Conservation (phyloP, 2,329 filamentous ascomycete genomes). For the Myriosclerotinia duriaeana region DNA sequence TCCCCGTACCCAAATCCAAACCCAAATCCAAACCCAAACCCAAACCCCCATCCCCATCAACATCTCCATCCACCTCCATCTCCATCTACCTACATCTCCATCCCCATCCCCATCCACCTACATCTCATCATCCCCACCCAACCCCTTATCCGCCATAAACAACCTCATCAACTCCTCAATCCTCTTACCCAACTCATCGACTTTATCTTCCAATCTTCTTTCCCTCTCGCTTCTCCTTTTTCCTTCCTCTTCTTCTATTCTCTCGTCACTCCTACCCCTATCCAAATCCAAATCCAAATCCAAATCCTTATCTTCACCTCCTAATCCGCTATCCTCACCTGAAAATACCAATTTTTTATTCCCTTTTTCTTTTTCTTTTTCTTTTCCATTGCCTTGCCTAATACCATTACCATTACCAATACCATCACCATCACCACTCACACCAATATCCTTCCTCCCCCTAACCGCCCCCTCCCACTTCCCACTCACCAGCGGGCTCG, state of each 20-base stretch:
- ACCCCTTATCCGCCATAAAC: conserved; percentile 51
- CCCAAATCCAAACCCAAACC: too few relatives aligned
- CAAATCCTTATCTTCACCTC: not conserved
- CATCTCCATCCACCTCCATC: too few relatives aligned
- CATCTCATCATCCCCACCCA: conserved; percentile 36
- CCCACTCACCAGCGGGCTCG: conserved; percentile 21
- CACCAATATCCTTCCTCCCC: not conserved
- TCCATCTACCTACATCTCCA: conserved; percentile 9
- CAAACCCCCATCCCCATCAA: too few relatives aligned
- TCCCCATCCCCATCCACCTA: conserved; percentile 29
- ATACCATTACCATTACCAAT: not conserved
- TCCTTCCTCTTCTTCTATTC: not conserved
- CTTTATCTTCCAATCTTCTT: conserved; percentile 48
- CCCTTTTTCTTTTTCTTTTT: conserved; percentile 22
- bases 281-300: too few relatives aligned
- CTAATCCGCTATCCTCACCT: conserved; percentile 22
- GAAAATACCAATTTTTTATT: conserved; percentile 25
- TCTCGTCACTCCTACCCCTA: too few relatives aligned
- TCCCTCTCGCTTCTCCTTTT: conserved; percentile 9
- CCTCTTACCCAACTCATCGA: conserved; percentile 56
- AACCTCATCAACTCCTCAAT: conserved; percentile 58
- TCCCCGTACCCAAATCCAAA: too few relatives aligned
- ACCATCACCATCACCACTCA: not conserved
- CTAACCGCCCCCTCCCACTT: not conserved
- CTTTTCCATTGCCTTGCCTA: conserved; percentile 27